Evolutionary conservation across 495 filamentous ascomycete genomes (phyloP).

Genomic region (Aspergillus steynii): DNA sequence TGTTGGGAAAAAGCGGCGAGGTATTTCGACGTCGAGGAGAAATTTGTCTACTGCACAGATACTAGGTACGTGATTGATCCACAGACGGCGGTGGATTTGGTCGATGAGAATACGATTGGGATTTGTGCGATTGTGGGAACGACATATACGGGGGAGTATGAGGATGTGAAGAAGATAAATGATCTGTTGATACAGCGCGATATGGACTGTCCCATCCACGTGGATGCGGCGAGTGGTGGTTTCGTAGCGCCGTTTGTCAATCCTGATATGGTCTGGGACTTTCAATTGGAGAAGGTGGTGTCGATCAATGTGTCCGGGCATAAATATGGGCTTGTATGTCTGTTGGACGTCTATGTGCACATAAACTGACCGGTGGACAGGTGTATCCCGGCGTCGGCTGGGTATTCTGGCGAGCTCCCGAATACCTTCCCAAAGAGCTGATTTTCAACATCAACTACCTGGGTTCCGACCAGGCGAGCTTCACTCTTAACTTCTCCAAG

Average conservation of each 20-base stretch:
- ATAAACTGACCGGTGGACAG: constrained; percentile 42
- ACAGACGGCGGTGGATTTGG: constrained; percentile 72
- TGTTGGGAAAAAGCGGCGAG: constrained; percentile 95
- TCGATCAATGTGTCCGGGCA: constrained; percentile 93
- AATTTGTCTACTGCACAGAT: constrained; percentile 79
- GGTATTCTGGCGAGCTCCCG: constrained; percentile 83
- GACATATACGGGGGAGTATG: constrained; percentile 93
- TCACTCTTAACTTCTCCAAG: constrained; percentile 96
- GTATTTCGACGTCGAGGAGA: constrained; percentile 92
- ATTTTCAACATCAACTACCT: constrained; percentile 99
- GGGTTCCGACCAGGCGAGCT: constrained; percentile 90
- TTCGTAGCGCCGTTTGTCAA: constrained; percentile 87
- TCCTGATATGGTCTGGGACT: constrained; percentile 82
- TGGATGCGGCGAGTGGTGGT: constrained; percentile 86
- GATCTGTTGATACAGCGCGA: constrained; percentile 70
- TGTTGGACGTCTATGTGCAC: not conserved
- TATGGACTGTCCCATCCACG: constrained; percentile 82
- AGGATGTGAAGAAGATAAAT: constrained; percentile 88
- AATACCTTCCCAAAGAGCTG: constrained; percentile 83
- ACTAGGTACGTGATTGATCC: constrained; percentile 88
- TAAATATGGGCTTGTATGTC: constrained; percentile 65
- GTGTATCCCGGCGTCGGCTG: constrained; percentile 91
- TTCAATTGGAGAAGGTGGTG: constrained; percentile 79
- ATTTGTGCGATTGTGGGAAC: constrained; percentile 89
- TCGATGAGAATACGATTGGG: constrained; percentile 95